Evolutionary conservation across 495 filamentous ascomycete genomes (phyloP), one percentile per base, ranked within the genome.

Genomic region (Diplogelasinospora grovesii): DNA sequence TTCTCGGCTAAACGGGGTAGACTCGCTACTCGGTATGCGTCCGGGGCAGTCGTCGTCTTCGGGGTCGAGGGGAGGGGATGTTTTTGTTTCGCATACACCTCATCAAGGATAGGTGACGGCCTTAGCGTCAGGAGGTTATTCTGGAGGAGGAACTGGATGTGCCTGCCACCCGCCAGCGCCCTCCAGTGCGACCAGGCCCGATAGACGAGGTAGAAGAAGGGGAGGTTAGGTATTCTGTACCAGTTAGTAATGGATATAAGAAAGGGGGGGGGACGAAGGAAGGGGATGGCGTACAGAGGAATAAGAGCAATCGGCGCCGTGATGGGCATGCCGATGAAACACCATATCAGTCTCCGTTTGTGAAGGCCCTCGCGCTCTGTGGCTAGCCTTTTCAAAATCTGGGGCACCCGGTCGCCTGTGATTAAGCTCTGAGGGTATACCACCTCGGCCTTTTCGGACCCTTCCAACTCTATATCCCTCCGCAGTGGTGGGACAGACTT

Each of bases 151-250:
- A 83, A 93, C 41, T 88, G 73, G 3, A 97, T 59, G 57, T 97
- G 87, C 54, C 79, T 83, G 21, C 89, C 90, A 20, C 92, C 92
- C 15, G 76, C 75, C 26, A 93, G 64, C 24, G 92, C 92, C 68
- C 71, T 62, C 72, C 73, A 80, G 46, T 81, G 76, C 22, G 75
- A 81, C 69, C 75, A 81, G 22, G 77, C 77, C 37, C 92, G 73
- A 63, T 93, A 99, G 2, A 71, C 74, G 13, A 96, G 69, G 56
- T 97, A 99, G 69, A 97, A 96, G 69, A 97, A 97, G 18, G 92
- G 92, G n/a, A 98, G 70, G 57, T 96, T 96, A 6, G 89, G 89
- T 46, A 96, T 68, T 30, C 89, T 95, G 55, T 10, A 15, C 14
- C 11, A 10, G 46, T 49, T 21, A 46, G 42, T 22, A 8, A 24